These are phyloP conservation scores for Claviceps sp. DNA, from an alignment of 2,329 filamentous ascomycete genomes.

Conservation along the genomic window DNA sequence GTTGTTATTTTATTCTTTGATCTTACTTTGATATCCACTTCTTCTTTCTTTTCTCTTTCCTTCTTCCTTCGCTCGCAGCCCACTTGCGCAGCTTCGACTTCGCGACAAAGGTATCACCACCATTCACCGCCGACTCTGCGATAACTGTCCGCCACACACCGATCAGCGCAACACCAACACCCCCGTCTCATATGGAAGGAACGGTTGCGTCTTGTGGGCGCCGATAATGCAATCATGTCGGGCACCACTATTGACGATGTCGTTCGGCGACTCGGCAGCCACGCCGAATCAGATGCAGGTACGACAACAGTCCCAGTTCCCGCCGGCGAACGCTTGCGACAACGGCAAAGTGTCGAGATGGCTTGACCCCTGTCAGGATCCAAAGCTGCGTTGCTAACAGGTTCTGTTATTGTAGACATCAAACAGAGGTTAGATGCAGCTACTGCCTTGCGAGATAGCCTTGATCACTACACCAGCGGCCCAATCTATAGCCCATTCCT, in stretches of 20 bases:
- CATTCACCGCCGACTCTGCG: slow-evolving; percentile 6
- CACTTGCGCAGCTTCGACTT: slow-evolving; percentile 6
- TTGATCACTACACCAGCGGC: slow-evolving; percentile 76
- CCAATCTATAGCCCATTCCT: slow-evolving; percentile 70
- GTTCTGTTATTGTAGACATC: slow-evolving; percentile 43
- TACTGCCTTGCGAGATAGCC: slow-evolving; percentile 74
- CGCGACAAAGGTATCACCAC: slow-evolving; percentile 9
- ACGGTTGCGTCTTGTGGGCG: slow-evolving; percentile 21
- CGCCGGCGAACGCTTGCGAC: neutral
- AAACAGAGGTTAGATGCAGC: slow-evolving; percentile 73
- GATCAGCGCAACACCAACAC: slow-evolving; percentile 9
- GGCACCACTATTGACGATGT: slow-evolving; percentile 48
- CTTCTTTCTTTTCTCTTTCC: neutral
- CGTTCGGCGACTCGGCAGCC: slow-evolving; percentile 41
- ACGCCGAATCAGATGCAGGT: slow-evolving; percentile 36
- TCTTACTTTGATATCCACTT: neutral
- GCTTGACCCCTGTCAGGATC: neutral
- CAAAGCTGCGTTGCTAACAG: neutral
- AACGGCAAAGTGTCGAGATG: neutral
- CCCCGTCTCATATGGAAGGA: slow-evolving; percentile 22
- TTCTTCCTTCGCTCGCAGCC: neutral
- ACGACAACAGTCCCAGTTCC: slow-evolving; percentile 13
- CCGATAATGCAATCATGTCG: slow-evolving; percentile 45
- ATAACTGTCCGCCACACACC: slow-evolving; percentile 7
- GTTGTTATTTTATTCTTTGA: no score